Percentiles rank a stretch among this genome's conserved stretches.
Conservation (phyloP, 306 rosid species). For the Prunus fruticosa region DNA sequence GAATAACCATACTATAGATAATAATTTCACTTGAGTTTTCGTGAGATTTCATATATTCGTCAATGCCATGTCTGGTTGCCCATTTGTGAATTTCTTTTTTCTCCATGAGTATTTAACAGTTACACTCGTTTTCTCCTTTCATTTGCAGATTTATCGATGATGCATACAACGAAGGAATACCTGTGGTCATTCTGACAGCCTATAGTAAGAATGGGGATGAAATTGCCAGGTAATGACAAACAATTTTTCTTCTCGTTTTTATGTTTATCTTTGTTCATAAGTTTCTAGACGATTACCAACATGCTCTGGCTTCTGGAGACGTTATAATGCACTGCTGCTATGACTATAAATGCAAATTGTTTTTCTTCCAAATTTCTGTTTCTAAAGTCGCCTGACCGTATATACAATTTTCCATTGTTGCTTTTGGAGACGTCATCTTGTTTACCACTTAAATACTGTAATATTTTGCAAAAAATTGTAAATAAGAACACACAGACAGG, state of each 20-base stretch:
- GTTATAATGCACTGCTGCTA: background rate
- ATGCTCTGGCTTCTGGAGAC: background rate
- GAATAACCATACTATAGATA: background rate
- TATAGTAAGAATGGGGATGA: constrained; percentile 65
- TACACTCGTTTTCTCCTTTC: constrained; percentile 17
- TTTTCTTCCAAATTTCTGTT: background rate
- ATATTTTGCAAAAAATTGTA: background rate
- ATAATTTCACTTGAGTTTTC: background rate
- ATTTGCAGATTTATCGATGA: constrained; percentile 77
- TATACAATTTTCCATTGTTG: background rate
- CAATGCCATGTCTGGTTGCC: background rate
- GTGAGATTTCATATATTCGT: background rate
- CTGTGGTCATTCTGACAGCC: constrained; percentile 69
- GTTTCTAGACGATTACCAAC: background rate
- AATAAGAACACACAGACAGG: background rate
- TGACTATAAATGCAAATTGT: background rate
- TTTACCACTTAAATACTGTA: background rate
- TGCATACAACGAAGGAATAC: constrained; percentile 66
- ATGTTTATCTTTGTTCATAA: background rate
- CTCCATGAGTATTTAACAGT: background rate
- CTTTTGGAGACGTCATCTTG: background rate
- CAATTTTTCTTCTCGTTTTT: background rate
- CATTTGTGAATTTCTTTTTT: background rate
- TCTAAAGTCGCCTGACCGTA: background rate
- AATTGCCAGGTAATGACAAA: constrained; percentile 51